phyloP scores from a whole-genome alignment of 129 eudicot species.

The Flaveria brownii region DNA sequence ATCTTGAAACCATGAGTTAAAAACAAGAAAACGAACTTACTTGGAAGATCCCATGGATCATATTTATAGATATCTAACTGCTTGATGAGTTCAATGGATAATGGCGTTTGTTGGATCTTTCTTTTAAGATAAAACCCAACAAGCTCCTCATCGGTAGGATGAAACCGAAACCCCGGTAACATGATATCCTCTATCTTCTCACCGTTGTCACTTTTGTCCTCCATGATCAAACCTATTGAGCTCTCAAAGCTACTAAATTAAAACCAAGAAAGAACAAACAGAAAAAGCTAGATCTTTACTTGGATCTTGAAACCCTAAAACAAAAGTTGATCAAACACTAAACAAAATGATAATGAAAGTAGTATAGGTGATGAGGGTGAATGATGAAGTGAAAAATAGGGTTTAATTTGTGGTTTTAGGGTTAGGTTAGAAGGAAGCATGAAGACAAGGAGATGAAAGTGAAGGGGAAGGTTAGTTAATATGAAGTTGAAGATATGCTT shows the following conservation, averaged over 20 bases:
- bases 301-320: constrained; percentile 30
- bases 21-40: constrained; percentile 32
- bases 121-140: constrained; percentile 93
- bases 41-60: constrained; percentile 99
- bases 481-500: constrained; percentile 62
- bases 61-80: constrained; percentile 82
- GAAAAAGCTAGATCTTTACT: constrained; percentile 13
- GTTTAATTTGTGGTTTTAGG: constrained; percentile 39
- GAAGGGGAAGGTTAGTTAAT: constrained; percentile 38
- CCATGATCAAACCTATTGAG: constrained; percentile 40
- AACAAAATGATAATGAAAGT: constrained; percentile 19
- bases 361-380: not conserved
- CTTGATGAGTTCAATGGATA: constrained; percentile 89
- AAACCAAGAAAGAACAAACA: not conserved
- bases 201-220: constrained; percentile 47
- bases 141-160: constrained; percentile 94
- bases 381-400: constrained; percentile 14
- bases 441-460: constrained; percentile 30
- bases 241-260: constrained; percentile 1
- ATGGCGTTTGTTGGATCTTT: constrained; percentile 83
- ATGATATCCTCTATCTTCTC: constrained; percentile 71
- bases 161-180: constrained; percentile 95
- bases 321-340: not conserved
- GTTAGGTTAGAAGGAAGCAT: constrained; percentile 52
- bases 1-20: constrained; percentile 15